Evolutionary conservation across 345 rosid species (phyloP), one percentile per base, ranked within the genome.

Genomic region (Brassica nigra): DNA sequence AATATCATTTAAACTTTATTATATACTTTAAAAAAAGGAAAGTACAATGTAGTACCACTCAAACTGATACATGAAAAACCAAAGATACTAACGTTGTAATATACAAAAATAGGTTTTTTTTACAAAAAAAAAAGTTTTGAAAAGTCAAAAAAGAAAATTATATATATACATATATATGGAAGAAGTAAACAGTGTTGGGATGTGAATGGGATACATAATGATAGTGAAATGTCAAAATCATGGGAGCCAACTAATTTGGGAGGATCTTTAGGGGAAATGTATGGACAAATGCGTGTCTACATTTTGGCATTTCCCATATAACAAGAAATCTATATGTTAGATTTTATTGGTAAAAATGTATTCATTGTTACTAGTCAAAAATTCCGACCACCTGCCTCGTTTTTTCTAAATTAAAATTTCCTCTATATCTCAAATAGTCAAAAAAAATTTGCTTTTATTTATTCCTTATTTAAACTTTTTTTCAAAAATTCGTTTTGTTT

Each of bases 211-310:
- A 36, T 74, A 62, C 75, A 74, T 29, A 80, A 68, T 80, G 79
- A 80, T 75, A 80, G 18, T 11, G 73, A 75, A 75, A 75, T 57
- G 80, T 80, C 80, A 64, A 80, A 75, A 75, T 80, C 80, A 70
- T 80, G 83, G 80, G 80, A 80, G 76, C 83, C 83, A 80, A 80
- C 80, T 70, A 75, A 80, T 75, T 39, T 64, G 55, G 76, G 68
- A 63, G 67, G 66, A 80, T 75, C 76, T 75, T 80, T 80, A 62
- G 71, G 79, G 68, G 6, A 70, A 70, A 30, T 75, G 73, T 62
- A 71, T 69, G 66, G 68, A 74, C 62, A 68, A 61, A 7, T 73
- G 57, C 49, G 28, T 61, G 64, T 58, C 74, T 73, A 30, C 78
- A 61, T 73, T 69, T 74, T 74, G 66, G 75, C 49, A 28, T 75